A percentile compares a stretch with the other conserved stretches of the same genome.
These are phyloP conservation scores for Diaporthe velutina DNA, from an alignment of 2,329 filamentous ascomycete genomes.

Conservation along the genomic window DNA sequence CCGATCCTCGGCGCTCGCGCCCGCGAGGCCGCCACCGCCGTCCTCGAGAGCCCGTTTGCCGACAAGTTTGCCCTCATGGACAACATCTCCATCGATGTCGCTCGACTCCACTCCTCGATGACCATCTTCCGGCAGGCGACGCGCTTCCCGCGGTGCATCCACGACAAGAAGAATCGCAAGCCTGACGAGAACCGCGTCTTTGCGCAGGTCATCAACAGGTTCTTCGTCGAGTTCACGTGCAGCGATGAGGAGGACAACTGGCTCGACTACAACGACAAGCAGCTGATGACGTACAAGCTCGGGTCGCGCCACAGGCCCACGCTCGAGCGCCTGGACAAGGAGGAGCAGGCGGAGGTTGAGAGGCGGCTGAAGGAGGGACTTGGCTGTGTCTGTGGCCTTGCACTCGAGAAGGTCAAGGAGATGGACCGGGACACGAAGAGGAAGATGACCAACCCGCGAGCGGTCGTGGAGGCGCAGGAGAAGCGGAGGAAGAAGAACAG, in stretches of 20 bases:
- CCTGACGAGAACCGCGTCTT: background rate
- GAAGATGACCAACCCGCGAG: background rate
- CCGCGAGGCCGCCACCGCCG: background rate
- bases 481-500: background rate
- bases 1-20: slow-evolving; percentile 30
- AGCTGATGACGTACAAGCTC: background rate
- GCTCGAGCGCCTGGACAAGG: background rate
- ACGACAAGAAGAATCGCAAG: background rate
- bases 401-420: background rate
- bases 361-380: background rate
- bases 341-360: slow-evolving; percentile 10
- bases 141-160: slow-evolving; percentile 30
- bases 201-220: slow-evolving; percentile 15
- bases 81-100: slow-evolving; percentile 21
- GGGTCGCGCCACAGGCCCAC: slow-evolving; percentile 28
- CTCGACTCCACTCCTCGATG: slow-evolving; percentile 35
- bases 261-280: background rate
- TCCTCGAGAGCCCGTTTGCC: slow-evolving; percentile 12
- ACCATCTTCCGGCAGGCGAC: slow-evolving; percentile 34
- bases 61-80: slow-evolving; percentile 36
- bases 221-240: background rate
- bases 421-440: slow-evolving; percentile 17
- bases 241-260: background rate
- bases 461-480: background rate
- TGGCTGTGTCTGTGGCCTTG: slow-evolving; percentile 6